Evolutionary conservation across 345 rosid genomes (phyloP), one percentile per base, ranked within the genome.

Genomic region (Eucalyptus sp.): DNA sequence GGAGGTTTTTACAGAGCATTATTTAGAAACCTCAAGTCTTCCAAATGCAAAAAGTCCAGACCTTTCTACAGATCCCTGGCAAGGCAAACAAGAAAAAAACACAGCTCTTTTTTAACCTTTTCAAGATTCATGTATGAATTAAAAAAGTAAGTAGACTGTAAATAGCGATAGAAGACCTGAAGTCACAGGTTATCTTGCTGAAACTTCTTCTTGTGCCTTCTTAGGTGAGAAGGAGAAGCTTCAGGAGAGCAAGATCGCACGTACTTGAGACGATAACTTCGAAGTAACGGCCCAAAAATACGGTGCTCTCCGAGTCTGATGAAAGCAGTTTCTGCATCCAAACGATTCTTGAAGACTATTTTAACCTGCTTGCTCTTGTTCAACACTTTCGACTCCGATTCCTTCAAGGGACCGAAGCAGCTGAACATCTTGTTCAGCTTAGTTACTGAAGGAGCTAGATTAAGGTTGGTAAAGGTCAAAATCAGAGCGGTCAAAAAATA

Each of bases 311-410:
- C 96, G 2, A 95, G 92, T 86, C 94, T 94, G 91, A 95, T 93
- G 91, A 94, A 94, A 79, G 98, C 97, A 2, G 91, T 71, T 92
- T 96, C 92, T 68, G 96, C 97, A 66, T 95, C 95, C 76, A 88
- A 93, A 2, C 93, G 88, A 83, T 87, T 94, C 88, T 85, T 83
- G 90, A 95, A 96, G 86, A 96, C 93, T 86, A 96, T 94, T 89
- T 89, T 93, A 50, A 95, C 98, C 68, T 90, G 93, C 84, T 87
- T 93, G 64, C 94, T 91, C 90, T 93, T 93, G 91, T 90, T 93
- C 90, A 90, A 89, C 49, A 95, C 92, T 90, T 87, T 89, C 5
- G 97, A 94, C 92, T 92, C 93, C 1, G 93, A 84, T 86, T 93
- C 94, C 58, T 86, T 89, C 60, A 95, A 81, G 29, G 92, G 91